These are phyloP conservation scores for Xylaria sp. DNA, from an alignment of 2,329 filamentous ascomycete genomes.

Conservation along the genomic window DNA sequence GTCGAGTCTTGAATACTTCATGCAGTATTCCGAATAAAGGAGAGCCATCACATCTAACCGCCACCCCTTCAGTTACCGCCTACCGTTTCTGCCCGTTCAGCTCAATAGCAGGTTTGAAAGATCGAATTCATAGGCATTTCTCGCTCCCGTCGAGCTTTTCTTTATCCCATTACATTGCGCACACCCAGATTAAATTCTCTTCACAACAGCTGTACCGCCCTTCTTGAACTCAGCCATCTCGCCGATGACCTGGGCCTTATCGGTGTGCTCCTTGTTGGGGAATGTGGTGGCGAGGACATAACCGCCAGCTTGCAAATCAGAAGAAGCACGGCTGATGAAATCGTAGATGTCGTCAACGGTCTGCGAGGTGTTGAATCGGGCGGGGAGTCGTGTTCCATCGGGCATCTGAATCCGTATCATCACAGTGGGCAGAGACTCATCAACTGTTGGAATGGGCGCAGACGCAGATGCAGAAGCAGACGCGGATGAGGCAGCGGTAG, in stretches of 20 bases:
- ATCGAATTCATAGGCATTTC: neutral
- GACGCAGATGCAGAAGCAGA: conserved; percentile 28
- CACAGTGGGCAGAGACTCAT: conserved; percentile 62
- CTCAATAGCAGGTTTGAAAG: neutral
- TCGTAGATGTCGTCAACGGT: conserved; percentile 73
- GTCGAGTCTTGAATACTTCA: neutral
- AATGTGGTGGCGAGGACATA: conserved; percentile 80
- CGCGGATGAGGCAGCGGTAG: conserved; percentile 31
- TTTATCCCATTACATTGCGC: neutral
- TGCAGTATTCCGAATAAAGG: neutral
- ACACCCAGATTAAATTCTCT: conserved; percentile 33
- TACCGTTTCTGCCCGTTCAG: neutral
- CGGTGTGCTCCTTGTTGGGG: conserved; percentile 72
- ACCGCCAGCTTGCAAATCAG: conserved; percentile 49
- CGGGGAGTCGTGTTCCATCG: conserved; percentile 70
- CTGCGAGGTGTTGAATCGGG: conserved; percentile 74
- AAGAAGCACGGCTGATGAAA: conserved; percentile 63
- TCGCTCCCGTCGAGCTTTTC: conserved; percentile 1
- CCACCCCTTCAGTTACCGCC: neutral
- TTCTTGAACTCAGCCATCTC: conserved; percentile 61
- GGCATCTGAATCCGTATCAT: conserved; percentile 72
- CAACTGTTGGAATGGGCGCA: conserved; percentile 39
- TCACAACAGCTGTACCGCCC: conserved; percentile 60
- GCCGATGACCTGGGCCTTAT: conserved; percentile 54
- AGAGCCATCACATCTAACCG: neutral